Evolutionary conservation across 495 filamentous ascomycete genomes (phyloP), one percentile per base, ranked within the genome.

Genomic region (Neurospora sp.): DNA sequence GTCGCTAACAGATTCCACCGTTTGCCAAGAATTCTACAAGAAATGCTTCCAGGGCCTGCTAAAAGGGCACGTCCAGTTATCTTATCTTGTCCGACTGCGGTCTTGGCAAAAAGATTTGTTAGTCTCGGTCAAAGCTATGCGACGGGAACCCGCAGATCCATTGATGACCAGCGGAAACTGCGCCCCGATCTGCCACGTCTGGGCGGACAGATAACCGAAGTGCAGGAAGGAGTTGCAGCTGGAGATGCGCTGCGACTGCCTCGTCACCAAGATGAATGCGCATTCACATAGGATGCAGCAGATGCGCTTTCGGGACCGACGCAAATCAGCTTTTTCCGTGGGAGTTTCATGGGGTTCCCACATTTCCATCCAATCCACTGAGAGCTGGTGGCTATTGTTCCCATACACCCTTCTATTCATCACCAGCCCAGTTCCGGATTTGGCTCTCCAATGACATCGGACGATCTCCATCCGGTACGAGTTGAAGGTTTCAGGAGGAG

Each of bases 41-140:
- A 27, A 53, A 53, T 22, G 10, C 0, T 0, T 5, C 4, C 8
- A 1, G 20, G 3, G 17, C 2, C 1, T 0, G 42, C 16, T 27
- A 0, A 53, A 0, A n/a, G 3, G 20, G 9, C 45, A 10, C 7
- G 9, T 45, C 42, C 2, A 4, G 7, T 27, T 12, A 22, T 27
- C 0, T 5, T 27, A 22, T 53, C 8, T 53, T 53, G 45, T 53
- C 0, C 2, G 20, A 0, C 0, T 12, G 0, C 4, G n/a, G 45
- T 53, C 45, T 53, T 53, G 45, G 45, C 45, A 2, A 8, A 2
- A 8, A 10, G 20, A 4, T 22, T 7, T 45, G 42, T 45, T 45
- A n/a, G 31, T 31, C 31, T 31, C 31, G 3, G 27, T 27, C 31
- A 31, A 31, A 3, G 2, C 0, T 3, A 3, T 31, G 3, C 31